These are phyloP conservation scores for Hemileia vastatrix DNA, from an alignment of 1,284 basidiomycete genomes.

Conservation along the genomic window DNA sequence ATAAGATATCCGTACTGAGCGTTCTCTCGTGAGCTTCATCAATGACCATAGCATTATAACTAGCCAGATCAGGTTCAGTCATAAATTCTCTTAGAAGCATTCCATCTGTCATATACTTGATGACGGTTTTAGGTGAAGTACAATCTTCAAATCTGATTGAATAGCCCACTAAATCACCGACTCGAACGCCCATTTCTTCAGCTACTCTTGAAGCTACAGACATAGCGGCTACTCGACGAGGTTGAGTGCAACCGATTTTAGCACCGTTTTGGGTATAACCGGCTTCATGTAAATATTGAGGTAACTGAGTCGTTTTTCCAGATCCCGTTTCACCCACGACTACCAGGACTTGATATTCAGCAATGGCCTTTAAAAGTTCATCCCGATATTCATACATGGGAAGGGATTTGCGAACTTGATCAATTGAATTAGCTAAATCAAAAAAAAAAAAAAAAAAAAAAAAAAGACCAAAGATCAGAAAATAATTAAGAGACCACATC, in stretches of 20 bases:
- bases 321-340: slow-evolving; percentile 57
- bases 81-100: slow-evolving; percentile 95
- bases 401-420: slow-evolving; percentile 79
- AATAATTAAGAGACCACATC: not conserved
- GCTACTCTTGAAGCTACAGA: slow-evolving; percentile 97
- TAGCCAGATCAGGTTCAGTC: slow-evolving; percentile 85
- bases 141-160: slow-evolving; percentile 99
- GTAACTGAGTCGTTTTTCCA: slow-evolving; percentile 95
- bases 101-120: slow-evolving; percentile 96
- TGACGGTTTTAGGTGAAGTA: slow-evolving; percentile 91
- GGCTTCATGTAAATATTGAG: slow-evolving; percentile 95
- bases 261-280: slow-evolving; percentile 76
- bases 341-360: slow-evolving; percentile 62
- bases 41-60: slow-evolving; percentile 84
- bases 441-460: not conserved
- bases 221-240: slow-evolving; percentile 97
- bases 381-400: slow-evolving; percentile 82
- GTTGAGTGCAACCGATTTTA: slow-evolving; percentile 95
- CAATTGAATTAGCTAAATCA: slow-evolving; percentile 66
- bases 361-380: slow-evolving; percentile 75
- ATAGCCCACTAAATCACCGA: slow-evolving; percentile 96
- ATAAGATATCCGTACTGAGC: slow-evolving; percentile 88
- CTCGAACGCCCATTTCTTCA: slow-evolving; percentile 92
- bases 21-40: slow-evolving; percentile 96
- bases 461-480: not conserved